Conservation (phyloP, 2,329 filamentous ascomycete genomes). For the Coniochaeta pulveracea region DNA sequence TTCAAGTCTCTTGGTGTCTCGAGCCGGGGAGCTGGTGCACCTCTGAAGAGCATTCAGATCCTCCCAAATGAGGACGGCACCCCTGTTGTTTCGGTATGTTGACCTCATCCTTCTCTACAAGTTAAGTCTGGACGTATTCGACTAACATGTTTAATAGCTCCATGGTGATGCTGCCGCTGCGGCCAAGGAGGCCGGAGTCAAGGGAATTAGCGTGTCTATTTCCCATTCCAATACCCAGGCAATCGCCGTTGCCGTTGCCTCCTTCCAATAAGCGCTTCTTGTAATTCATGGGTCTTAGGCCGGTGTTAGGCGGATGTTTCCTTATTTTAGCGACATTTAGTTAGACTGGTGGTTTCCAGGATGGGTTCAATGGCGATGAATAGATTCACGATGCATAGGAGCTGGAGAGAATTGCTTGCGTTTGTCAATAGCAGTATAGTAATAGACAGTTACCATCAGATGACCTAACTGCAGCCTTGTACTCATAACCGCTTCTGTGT, state of each 20-base stretch:
- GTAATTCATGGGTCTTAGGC: too few relatives aligned
- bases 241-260: conserved; percentile 83
- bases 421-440: too few relatives aligned
- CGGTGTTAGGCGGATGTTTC: too few relatives aligned
- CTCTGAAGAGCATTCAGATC: conserved; percentile 93
- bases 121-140: conserved; percentile 3
- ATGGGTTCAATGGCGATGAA: too few relatives aligned
- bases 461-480: too few relatives aligned
- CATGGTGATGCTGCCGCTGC: conserved; percentile 74
- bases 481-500: too few relatives aligned
- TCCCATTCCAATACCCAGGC: conserved; percentile 92
- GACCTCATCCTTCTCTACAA: background rate
- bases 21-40: conserved; percentile 78
- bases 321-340: too few relatives aligned
- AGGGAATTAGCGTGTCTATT: conserved; percentile 84
- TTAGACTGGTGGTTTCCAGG: too few relatives aligned
- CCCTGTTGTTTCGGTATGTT: conserved; percentile 71
- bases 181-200: conserved; percentile 78
- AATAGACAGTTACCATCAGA: too few relatives aligned
- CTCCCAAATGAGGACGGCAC: conserved; percentile 68
- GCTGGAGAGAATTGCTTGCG: too few relatives aligned
- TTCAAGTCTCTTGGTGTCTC: conserved; percentile 92
- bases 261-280: conserved; percentile 56
- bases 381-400: too few relatives aligned
- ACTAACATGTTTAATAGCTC: conserved; percentile 50